Conservation (phyloP, 2,329 filamentous ascomycete genomes). For the Xylariales sp. region DNA sequence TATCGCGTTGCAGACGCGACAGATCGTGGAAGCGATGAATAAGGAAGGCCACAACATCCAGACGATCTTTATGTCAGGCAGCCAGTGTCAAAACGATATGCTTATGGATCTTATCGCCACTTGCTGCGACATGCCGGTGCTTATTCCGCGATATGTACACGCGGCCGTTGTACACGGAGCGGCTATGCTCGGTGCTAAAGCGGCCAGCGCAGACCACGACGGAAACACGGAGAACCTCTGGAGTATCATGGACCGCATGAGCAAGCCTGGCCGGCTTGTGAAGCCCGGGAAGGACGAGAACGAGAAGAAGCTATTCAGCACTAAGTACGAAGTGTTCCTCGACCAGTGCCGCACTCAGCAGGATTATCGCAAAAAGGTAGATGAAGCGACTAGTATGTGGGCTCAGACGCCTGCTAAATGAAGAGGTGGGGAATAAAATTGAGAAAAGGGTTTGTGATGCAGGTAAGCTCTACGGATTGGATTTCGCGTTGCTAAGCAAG, state of each 20-base stretch:
- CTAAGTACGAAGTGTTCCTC: slow-evolving; percentile 96
- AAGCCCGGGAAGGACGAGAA: slow-evolving; percentile 76
- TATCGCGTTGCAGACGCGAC: slow-evolving; percentile 94
- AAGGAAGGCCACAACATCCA: slow-evolving; percentile 84
- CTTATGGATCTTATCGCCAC: slow-evolving; percentile 93
- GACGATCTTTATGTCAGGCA: slow-evolving; percentile 98
- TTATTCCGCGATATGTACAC: slow-evolving; percentile 93
- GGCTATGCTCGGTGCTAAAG: slow-evolving; percentile 97
- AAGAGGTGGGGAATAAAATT: not conserved
- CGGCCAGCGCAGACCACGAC: slow-evolving; percentile 82
- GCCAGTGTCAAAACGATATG: slow-evolving; percentile 94
- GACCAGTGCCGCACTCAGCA: slow-evolving; percentile 91
- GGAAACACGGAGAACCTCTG: slow-evolving; percentile 89
- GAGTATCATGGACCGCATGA: slow-evolving; percentile 98
- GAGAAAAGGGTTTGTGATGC: not conserved
- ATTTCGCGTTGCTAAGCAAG: slow-evolving; percentile 8
- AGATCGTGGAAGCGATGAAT: slow-evolving; percentile 97
- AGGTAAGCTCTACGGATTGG: slow-evolving; percentile 1
- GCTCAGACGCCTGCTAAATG: slow-evolving; percentile 37
- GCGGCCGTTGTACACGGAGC: slow-evolving; percentile 98
- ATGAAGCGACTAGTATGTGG: slow-evolving; percentile 65
- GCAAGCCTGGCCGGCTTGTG: slow-evolving; percentile 88
- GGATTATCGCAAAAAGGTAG: slow-evolving; percentile 81
- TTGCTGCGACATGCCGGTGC: slow-evolving; percentile 88
- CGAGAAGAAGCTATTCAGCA: slow-evolving; percentile 83